phyloP scores from a whole-genome alignment of 495 filamentous ascomycete genomes.

The Platismatia glauca region DNA sequence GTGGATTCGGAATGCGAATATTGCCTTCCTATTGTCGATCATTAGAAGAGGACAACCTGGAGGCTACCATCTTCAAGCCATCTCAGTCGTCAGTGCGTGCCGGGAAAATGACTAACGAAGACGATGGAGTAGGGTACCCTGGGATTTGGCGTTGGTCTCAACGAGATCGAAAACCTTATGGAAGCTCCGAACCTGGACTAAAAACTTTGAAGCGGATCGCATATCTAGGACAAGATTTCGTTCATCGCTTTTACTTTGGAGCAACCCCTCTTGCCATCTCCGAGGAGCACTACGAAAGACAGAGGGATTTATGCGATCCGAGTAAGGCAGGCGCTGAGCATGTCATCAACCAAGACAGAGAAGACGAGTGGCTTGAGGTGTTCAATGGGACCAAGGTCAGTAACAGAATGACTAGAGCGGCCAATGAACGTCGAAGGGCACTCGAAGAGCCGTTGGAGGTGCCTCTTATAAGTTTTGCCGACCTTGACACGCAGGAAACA shows the following conservation, averaged over 20 bases:
- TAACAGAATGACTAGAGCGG: not conserved
- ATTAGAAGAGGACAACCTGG: constrained; percentile 18
- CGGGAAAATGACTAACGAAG: not conserved
- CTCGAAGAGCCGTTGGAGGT: not conserved
- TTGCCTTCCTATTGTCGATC: constrained; percentile 27
- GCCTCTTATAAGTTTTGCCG: constrained; percentile 14
- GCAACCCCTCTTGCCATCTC: constrained; percentile 8
- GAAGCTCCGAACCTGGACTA: constrained; percentile 23
- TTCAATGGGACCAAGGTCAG: not conserved
- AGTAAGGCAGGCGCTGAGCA: not conserved
- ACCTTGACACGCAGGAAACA: constrained; percentile 18
- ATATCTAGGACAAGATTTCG: constrained; percentile 25
- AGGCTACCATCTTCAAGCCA: not conserved
- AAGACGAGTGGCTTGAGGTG: not conserved
- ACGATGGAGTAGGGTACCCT: not conserved
- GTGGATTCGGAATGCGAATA: constrained; percentile 31
- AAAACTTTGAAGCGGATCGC: constrained; percentile 31
- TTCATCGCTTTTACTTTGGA: constrained; percentile 25
- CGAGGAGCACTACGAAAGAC: constrained; percentile 7
- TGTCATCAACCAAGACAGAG: not conserved
- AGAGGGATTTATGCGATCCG: not conserved
- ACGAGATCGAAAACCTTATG: constrained; percentile 5
- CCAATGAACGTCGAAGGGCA: constrained; percentile 1
- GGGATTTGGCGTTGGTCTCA: not conserved
- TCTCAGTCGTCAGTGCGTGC: not conserved